Evolutionary conservation across 2,329 filamentous ascomycete genomes (phyloP), one percentile per base, ranked within the genome.

Genomic region (Mycosphaerella arachidis): DNA sequence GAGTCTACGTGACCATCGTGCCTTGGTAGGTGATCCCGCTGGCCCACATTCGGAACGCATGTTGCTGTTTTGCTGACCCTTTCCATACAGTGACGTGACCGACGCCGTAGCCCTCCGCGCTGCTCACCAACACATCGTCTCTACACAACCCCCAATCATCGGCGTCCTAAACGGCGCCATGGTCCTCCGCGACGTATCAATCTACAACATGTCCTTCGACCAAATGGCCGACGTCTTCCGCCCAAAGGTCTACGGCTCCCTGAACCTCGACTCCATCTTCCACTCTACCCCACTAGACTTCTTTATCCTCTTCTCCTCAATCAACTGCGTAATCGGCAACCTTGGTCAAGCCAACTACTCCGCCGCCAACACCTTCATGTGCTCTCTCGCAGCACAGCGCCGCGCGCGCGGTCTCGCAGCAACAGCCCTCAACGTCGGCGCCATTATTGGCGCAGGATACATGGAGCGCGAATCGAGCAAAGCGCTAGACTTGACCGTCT

Each of bases 281-380:
- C 29, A 29, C 6, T 53, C 57, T 12, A 24, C n/a, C 4, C 27
- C 29, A 3, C 48, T 75, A 61, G 68, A 75, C 58, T 75, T 79
- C 67, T 82, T 83, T 64, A 65, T 84, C 46, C 78, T 84, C 33
- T 72, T 85, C 9, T 81, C 82, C 29, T 83, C 80, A 37, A 78
- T 81, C 0, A 77, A 80, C 0, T 82, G 81, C 29, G 72, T 85
- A 8, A 81, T 84, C 48, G 84, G 84, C 30, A 84, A 79, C 63
- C 78, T 79, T 3, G 81, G 82, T 0, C 84, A 86, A 61, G 78
- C 81, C n/a, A 84, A 84, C 68, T 86, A 86, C 60, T 78, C 81
- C 1, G 81, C 82, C 0, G 82, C 81, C 1, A 85, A 67, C 31
- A 53, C 16, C 6, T 30, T 6, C 4, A 56, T 60, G 57, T 31